Evolutionary conservation across 768 basidiomycete species (phyloP).

Genomic region (Leucosporidium creatinivorum): DNA sequence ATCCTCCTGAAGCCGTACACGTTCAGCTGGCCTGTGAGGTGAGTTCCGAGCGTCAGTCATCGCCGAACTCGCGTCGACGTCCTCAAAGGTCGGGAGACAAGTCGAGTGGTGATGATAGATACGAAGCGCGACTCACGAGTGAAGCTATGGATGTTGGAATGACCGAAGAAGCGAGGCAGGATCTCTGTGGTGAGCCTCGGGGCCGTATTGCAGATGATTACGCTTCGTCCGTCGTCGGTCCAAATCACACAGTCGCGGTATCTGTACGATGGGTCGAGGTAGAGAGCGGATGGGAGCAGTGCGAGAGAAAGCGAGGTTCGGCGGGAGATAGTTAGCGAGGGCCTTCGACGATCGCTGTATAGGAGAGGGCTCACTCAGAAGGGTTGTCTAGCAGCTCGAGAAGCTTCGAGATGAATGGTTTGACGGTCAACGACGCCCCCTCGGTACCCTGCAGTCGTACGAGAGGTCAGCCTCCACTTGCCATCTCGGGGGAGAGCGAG

Average conservation of each 20-base stretch:
- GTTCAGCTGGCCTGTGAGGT: not conserved
- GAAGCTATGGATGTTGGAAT: constrained; percentile 20
- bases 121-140: constrained; percentile 21
- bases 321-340: not conserved
- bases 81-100: too few relatives aligned
- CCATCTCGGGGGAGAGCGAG: too few relatives aligned
- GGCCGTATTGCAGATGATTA: constrained; percentile 20
- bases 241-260: not conserved
- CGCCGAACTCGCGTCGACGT: too few relatives aligned
- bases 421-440: too few relatives aligned
- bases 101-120: too few relatives aligned
- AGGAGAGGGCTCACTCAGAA: not conserved
- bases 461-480: too few relatives aligned
- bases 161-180: constrained; percentile 6
- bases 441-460: too few relatives aligned
- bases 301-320: not conserved
- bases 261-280: too few relatives aligned
- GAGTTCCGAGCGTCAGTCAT: not conserved
- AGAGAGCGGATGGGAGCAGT: not conserved
- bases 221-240: constrained; percentile 3
- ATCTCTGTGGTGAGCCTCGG: constrained; percentile 4
- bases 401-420: too few relatives aligned
- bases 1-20: not conserved
- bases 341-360: not conserved
- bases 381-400: too few relatives aligned